These are phyloP conservation scores for Kwoniella botswanensis DNA, from an alignment of 768 basidiomycete genomes.

Conservation along the genomic window DNA sequence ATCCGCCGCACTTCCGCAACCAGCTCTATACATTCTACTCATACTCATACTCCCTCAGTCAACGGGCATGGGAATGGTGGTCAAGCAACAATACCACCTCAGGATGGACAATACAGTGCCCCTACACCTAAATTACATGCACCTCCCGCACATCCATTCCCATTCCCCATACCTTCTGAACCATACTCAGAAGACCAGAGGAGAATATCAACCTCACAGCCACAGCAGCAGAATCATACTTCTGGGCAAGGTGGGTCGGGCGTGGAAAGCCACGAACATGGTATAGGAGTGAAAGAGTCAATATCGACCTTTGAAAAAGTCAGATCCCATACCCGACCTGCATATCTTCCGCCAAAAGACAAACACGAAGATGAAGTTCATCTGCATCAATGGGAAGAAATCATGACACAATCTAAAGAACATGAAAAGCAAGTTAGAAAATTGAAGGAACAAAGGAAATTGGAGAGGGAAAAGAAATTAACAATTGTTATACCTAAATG, in stretches of 20 bases:
- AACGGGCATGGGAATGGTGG: neutral
- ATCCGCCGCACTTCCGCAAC: constrained; percentile 13
- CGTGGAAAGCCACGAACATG: constrained; percentile 9
- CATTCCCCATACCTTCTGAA: constrained; percentile 38
- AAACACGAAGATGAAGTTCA: constrained; percentile 54
- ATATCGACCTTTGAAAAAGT: constrained; percentile 48
- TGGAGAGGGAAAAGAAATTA: constrained; percentile 49
- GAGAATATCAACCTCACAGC: constrained; percentile 27
- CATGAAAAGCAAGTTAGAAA: constrained; percentile 42
- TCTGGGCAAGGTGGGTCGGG: neutral
- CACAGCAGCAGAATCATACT: neutral
- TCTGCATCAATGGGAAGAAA: constrained; percentile 54
- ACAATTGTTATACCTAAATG: constrained; percentile 44
- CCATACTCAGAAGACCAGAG: constrained; percentile 22
- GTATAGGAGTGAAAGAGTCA: constrained; percentile 36
- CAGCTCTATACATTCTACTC: neutral
- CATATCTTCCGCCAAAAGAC: constrained; percentile 53
- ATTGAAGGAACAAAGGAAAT: constrained; percentile 23
- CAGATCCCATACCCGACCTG: constrained; percentile 49
- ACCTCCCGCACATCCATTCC: constrained; percentile 51
- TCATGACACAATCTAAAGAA: constrained; percentile 52
- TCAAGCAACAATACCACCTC: neutral
- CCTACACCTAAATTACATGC: constrained; percentile 38
- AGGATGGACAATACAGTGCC: neutral
- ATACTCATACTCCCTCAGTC: neutral